These are phyloP conservation scores for Amanita thiersii DNA, from an alignment of 768 basidiomycete species.

Conservation along the genomic window DNA sequence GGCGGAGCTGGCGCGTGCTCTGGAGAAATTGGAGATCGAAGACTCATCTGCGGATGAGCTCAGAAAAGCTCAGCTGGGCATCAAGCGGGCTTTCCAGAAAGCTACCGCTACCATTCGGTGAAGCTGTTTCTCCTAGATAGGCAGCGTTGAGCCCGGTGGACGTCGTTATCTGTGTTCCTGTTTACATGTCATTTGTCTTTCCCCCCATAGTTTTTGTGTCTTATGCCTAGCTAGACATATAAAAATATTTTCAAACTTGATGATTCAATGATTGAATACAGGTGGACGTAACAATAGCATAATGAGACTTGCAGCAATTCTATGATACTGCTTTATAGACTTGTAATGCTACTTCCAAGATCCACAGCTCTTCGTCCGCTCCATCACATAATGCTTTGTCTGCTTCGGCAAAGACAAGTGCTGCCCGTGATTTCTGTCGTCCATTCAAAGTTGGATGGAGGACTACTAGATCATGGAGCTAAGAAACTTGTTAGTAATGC, in stretches of 20 bases:
- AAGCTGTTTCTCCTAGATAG: slow-evolving; percentile 18
- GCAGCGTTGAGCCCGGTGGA: slow-evolving; percentile 13
- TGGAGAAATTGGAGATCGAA: slow-evolving; percentile 98
- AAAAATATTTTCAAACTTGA: no score
- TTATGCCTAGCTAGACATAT: no score
- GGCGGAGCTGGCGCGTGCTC: slow-evolving; percentile 93
- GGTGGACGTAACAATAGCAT: no score
- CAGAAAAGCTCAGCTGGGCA: slow-evolving; percentile 89
- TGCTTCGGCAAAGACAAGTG: slow-evolving; percentile 84
- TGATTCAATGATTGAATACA: no score
- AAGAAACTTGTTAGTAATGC: slow-evolving; percentile 8
- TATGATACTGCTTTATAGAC: slow-evolving; percentile 57
- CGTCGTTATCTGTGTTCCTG: slow-evolving; percentile 9
- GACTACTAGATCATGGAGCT: slow-evolving; percentile 90
- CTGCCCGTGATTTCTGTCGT: slow-evolving; percentile 73
- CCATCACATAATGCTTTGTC: slow-evolving; percentile 96
- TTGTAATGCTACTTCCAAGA: slow-evolving; percentile 78
- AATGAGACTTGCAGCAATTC: no score
- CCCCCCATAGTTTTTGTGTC: no score
- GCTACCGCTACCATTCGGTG: slow-evolving; percentile 86
- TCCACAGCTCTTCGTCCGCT: slow-evolving; percentile 95
- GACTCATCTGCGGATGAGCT: slow-evolving; percentile 91
- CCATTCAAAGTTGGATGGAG: slow-evolving; percentile 75
- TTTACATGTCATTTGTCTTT: no score
- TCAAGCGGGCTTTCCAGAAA: slow-evolving; percentile 98